These are phyloP conservation scores for Serendipita sp. DNA, from an alignment of 1,284 basidiomycete species.

Conservation along the genomic window DNA sequence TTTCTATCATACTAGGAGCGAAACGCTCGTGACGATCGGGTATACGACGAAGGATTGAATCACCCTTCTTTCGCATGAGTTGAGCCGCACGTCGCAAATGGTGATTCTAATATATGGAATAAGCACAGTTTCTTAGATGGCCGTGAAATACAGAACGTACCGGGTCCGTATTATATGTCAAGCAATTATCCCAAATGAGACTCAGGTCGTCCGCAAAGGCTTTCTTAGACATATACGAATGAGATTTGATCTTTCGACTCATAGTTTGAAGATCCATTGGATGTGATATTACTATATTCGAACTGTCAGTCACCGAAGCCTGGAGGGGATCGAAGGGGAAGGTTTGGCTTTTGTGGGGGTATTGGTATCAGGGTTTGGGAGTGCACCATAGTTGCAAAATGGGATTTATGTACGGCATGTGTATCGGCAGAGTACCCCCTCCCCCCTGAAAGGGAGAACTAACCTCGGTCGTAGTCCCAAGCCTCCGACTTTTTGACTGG, in stretches of 20 bases:
- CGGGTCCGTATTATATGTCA: constrained; percentile 81
- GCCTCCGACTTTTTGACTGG: constrained; percentile 77
- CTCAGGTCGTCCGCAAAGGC: constrained; percentile 90
- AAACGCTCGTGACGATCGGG: constrained; percentile 73
- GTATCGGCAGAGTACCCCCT: no score
- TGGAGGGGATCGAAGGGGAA: constrained; percentile 1
- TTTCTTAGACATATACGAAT: constrained; percentile 83
- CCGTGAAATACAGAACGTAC: constrained; percentile 31
- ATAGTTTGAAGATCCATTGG: constrained; percentile 95
- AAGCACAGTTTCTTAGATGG: not conserved
- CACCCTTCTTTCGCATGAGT: constrained; percentile 65
- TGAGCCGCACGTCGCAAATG: constrained; percentile 67
- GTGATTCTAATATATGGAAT: constrained; percentile 35
- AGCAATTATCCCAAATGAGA: constrained; percentile 94
- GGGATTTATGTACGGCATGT: no score
- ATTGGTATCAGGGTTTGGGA: not conserved
- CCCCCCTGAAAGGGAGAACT: constrained; percentile 12
- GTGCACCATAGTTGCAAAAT: no score
- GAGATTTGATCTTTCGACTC: constrained; percentile 80
- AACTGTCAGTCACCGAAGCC: constrained; percentile 7
- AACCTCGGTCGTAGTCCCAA: constrained; percentile 81
- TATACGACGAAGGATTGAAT: constrained; percentile 72
- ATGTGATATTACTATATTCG: constrained; percentile 56
- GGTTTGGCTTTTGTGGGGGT: constrained; percentile 35
- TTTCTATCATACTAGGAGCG: constrained; percentile 41